phyloP scores from a whole-genome alignment of 108 stramenopile species.

The Stephanodiscus minutulus region DNA sequence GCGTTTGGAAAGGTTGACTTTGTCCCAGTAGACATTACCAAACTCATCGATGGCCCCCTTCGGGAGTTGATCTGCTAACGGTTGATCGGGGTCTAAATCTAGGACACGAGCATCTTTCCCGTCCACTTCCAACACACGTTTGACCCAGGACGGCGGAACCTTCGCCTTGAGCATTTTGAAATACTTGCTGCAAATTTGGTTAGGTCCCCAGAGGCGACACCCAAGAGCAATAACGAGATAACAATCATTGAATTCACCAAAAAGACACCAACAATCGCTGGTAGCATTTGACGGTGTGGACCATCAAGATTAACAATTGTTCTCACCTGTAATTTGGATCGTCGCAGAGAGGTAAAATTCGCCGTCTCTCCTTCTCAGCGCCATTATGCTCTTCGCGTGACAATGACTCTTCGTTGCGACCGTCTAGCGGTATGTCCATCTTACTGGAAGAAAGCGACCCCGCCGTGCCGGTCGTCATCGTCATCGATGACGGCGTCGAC shows the following conservation, averaged over 20 bases:
- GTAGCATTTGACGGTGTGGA: too few relatives aligned
- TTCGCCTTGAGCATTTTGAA: constrained; percentile 71
- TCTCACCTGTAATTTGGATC: constrained; percentile 12
- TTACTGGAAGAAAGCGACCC: neutral
- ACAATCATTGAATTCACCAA: neutral
- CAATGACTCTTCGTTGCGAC: neutral
- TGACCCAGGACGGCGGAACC: constrained; percentile 54
- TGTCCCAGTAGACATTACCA: constrained; percentile 44
- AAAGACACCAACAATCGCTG: too few relatives aligned
- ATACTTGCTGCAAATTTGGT: constrained; percentile 73
- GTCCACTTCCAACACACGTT: constrained; percentile 71
- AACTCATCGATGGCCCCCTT: constrained; percentile 38
- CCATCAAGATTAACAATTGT: neutral
- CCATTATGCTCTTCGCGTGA: neutral
- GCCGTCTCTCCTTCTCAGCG: neutral
- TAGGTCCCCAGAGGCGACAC: constrained; percentile 13
- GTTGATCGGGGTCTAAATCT: constrained; percentile 61
- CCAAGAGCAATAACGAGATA: neutral
- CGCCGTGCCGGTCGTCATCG: neutral
- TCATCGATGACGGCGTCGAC: neutral
- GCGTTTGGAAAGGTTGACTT: constrained; percentile 11
- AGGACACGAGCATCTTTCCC: constrained; percentile 66
- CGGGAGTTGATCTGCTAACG: constrained; percentile 42
- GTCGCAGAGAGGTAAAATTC: neutral
- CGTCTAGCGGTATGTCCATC: neutral